These are phyloP conservation scores for Cladosporium sphaerospermum DNA, from an alignment of 2,329 filamentous ascomycete species.

Conservation along the genomic window DNA sequence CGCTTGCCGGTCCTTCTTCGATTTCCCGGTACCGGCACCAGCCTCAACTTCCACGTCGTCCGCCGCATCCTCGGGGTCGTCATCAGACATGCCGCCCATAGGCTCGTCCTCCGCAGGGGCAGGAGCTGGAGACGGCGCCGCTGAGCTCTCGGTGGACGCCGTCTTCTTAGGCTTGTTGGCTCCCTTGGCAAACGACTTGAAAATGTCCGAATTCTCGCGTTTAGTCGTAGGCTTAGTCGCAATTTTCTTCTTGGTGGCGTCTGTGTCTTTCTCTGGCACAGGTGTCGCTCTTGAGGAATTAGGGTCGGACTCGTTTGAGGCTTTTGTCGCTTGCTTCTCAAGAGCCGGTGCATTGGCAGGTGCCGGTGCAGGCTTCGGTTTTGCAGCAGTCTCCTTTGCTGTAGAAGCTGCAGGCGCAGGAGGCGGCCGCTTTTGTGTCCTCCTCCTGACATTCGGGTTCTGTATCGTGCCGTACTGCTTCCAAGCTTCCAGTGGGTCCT, in stretches of 20 bases:
- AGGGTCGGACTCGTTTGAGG: slow-evolving; percentile 15
- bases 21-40: slow-evolving; percentile 30
- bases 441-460: slow-evolving; percentile 61
- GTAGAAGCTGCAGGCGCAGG: slow-evolving; percentile 21
- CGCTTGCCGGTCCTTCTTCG: slow-evolving; percentile 58
- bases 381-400: slow-evolving; percentile 11
- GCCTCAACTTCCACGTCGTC: slow-evolving; percentile 51
- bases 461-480: slow-evolving; percentile 67
- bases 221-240: slow-evolving; percentile 45
- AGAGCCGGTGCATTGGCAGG: slow-evolving; percentile 18
- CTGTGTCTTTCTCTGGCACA: slow-evolving; percentile 5
- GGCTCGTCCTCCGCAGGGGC: slow-evolving; percentile 25
- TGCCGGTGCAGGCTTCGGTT: slow-evolving; percentile 16
- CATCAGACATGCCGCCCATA: slow-evolving; percentile 38
- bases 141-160: slow-evolving; percentile 32
- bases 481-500: slow-evolving; percentile 54
- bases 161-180: slow-evolving; percentile 26
- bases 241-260: slow-evolving; percentile 32
- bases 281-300: slow-evolving; percentile 17
- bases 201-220: slow-evolving; percentile 59
- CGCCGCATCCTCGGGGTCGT: slow-evolving; percentile 45
- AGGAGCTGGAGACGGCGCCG: slow-evolving; percentile 30
- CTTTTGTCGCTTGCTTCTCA: slow-evolving; percentile 19
- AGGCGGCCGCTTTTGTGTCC: slow-evolving; percentile 38
- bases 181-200: slow-evolving; percentile 69